Percentiles rank a stretch among this genome's conserved stretches.
Conservation (phyloP, 2,329 filamentous ascomycete species). For the Colletotrichum cordylinicola region DNA sequence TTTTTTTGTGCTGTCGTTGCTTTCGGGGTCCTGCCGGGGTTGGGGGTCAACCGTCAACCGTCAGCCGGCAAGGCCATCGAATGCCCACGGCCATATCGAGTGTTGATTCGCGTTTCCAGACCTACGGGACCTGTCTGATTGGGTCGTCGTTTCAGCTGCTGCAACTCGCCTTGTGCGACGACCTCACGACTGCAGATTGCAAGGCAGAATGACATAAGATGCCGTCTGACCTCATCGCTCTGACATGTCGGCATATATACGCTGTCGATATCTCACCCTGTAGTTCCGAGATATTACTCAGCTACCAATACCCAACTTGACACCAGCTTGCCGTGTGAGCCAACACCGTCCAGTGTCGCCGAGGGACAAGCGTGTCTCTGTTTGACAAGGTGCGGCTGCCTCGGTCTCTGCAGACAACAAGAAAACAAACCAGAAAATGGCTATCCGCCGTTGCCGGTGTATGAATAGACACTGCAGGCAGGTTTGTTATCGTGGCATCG, state of each 20-base stretch:
- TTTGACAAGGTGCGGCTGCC: neutral
- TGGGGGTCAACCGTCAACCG: neutral
- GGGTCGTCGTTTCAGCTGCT: conserved; percentile 10
- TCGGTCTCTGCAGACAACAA: neutral
- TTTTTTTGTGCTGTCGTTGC: neutral
- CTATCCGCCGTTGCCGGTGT: conserved; percentile 2
- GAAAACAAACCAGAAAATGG: neutral
- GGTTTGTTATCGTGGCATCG: neutral
- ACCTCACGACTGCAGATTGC: neutral
- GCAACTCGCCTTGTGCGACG: conserved; percentile 4
- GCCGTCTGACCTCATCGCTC: conserved; percentile 3
- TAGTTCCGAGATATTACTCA: neutral
- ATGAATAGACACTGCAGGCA: neutral
- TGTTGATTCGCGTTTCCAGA: neutral
- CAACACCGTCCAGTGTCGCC: neutral
- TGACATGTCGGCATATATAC: neutral
- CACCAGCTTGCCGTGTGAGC: neutral
- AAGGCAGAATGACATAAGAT: neutral
- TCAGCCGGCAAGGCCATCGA: neutral
- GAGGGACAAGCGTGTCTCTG: neutral
- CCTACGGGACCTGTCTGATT: neutral
- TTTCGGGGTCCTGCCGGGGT: neutral
- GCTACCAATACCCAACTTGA: neutral
- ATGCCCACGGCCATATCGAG: neutral
- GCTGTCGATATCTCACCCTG: neutral